phyloP scores from a whole-genome alignment of 805 yeast species.

The Candida nonsorbophila region DNA sequence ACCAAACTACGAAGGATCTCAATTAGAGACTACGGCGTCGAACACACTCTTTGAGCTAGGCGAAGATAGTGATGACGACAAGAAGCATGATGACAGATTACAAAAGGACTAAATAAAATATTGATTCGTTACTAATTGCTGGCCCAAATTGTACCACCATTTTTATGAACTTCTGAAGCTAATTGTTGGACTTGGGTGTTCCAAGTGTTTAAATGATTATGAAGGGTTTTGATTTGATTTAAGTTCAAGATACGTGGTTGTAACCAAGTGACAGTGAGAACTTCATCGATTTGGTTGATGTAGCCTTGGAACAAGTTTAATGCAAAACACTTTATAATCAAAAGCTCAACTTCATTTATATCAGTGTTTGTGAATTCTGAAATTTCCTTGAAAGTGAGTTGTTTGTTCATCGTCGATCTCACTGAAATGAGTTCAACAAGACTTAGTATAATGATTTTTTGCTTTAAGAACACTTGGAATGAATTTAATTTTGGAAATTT shows the following conservation, averaged over 20 bases:
- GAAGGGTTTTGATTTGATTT: slow-evolving; percentile 75
- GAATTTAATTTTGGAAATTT: slow-evolving; percentile 52
- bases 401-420: slow-evolving; percentile 69
- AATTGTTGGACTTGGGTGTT: slow-evolving; percentile 64
- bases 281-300: slow-evolving; percentile 79
- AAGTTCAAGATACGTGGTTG: slow-evolving; percentile 90
- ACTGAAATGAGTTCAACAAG: slow-evolving; percentile 80
- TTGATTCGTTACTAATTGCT: slow-evolving; percentile 9
- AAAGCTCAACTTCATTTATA: slow-evolving; percentile 76
- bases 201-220: slow-evolving; percentile 72
- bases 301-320: slow-evolving; percentile 81
- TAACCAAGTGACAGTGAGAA: slow-evolving; percentile 85
- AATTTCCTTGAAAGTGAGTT: slow-evolving; percentile 67
- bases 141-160: slow-evolving; percentile 43
- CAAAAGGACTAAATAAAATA: slow-evolving; percentile 1
- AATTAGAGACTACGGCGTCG: slow-evolving; percentile 11
- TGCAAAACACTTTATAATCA: slow-evolving; percentile 87
- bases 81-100: slow-evolving; percentile 17
- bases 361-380: slow-evolving; percentile 61
- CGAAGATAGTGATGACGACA: slow-evolving; percentile 30
- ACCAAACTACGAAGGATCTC: slow-evolving; percentile 22
- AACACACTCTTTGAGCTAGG: slow-evolving; percentile 39
- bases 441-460: slow-evolving; percentile 89
- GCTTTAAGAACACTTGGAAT: slow-evolving; percentile 66
- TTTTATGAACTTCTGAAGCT: slow-evolving; percentile 32